Percentiles rank a stretch among this genome's conserved stretches.
These are phyloP conservation scores for Rehmannia glutinosa DNA, from an alignment of 257 asterid genomes.

Conservation along the genomic window DNA sequence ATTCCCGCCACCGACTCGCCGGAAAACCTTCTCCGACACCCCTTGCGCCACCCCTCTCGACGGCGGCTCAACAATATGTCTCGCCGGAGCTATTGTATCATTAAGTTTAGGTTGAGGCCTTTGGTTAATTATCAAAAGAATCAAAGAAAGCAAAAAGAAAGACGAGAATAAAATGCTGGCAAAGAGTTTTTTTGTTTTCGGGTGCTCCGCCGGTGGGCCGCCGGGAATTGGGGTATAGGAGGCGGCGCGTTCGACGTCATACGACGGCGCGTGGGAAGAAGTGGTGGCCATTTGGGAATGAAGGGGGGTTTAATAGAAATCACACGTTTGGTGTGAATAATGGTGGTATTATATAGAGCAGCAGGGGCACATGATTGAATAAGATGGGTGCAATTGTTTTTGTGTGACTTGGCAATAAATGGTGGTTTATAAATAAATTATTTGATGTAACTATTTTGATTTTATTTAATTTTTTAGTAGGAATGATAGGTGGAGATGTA, in stretches of 20 bases:
- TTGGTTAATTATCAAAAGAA: conserved; percentile 22
- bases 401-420: not conserved
- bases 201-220: conserved; percentile 21
- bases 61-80: conserved; percentile 12
- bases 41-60: conserved; percentile 70
- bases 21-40: conserved; percentile 75
- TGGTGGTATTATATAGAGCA: not conserved
- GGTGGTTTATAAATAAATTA: not conserved
- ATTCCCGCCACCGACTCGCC: conserved; percentile 25
- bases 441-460: not conserved
- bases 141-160: conserved; percentile 24
- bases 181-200: conserved; percentile 24
- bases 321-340: not conserved
- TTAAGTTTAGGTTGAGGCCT: conserved; percentile 11
- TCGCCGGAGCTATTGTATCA: conserved; percentile 17
- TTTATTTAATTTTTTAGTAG: not conserved
- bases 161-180: conserved; percentile 39
- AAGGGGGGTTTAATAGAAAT: not conserved
- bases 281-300: conserved; percentile 34
- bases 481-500: not conserved
- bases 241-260: conserved; percentile 37
- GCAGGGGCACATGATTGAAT: conserved; percentile 19
- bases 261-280: conserved; percentile 14
- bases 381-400: not conserved
- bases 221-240: conserved; percentile 35